These are phyloP conservation scores for Anthracocystis panici-leucophaei DNA, from an alignment of 1,284 basidiomycete genomes.

Conservation along the genomic window DNA sequence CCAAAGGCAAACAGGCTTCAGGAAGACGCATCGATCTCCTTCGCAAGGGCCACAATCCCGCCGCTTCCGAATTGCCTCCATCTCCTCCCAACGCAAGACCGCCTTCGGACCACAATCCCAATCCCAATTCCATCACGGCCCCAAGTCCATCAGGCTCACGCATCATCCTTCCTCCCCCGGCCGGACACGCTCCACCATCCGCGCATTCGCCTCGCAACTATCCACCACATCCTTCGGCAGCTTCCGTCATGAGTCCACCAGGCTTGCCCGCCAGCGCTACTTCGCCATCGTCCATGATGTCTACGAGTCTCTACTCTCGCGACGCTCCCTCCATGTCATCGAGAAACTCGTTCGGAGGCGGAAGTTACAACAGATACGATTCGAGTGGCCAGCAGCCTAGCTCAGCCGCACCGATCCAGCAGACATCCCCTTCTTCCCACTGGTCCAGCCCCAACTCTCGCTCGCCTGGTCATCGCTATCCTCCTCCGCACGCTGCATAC, in stretches of 20 bases:
- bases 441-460: conserved; percentile 43
- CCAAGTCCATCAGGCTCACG: conserved; percentile 28
- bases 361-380: conserved; percentile 32
- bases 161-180: conserved; percentile 21
- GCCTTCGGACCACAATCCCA: conserved; percentile 11
- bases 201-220: conserved; percentile 34
- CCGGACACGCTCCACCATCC: conserved; percentile 1
- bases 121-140: conserved; percentile 17
- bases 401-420: conserved; percentile 19
- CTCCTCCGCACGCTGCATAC: conserved; percentile 37
- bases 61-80: conserved; percentile 29
- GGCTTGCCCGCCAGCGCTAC: conserved; percentile 33
- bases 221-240: conserved; percentile 7
- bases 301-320: conserved; percentile 39
- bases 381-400: neutral
- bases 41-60: conserved; percentile 49
- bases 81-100: conserved; percentile 20
- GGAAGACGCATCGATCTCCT: conserved; percentile 50
- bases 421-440: conserved; percentile 39
- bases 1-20: conserved; percentile 55
- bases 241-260: conserved; percentile 39
- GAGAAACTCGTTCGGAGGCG: conserved; percentile 31
- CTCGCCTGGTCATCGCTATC: conserved; percentile 35
- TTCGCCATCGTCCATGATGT: conserved; percentile 28
- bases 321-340: conserved; percentile 25